phyloP scores from a whole-genome alignment of 345 rosid genomes.

The Linum tenue region DNA sequence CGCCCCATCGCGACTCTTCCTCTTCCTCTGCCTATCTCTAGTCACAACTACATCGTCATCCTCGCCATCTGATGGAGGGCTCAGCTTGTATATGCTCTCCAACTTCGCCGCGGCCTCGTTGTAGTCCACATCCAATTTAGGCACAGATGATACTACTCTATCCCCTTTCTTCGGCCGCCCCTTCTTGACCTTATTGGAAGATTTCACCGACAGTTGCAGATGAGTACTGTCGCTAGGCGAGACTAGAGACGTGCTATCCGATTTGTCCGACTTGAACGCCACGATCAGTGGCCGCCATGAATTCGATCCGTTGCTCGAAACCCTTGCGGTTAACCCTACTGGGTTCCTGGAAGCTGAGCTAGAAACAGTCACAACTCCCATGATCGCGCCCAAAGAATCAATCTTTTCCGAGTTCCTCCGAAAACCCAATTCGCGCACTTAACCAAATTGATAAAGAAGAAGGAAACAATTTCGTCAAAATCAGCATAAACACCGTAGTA shows the following conservation, averaged over 20 bases:
- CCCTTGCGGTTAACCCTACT: slow-evolving; percentile 40
- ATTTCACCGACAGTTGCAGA: no score
- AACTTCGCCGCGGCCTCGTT: slow-evolving; percentile 87
- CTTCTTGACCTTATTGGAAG: slow-evolving; percentile 24
- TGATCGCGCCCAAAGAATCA: slow-evolving; percentile 24
- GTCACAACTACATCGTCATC: slow-evolving; percentile 18
- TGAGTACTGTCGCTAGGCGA: slow-evolving; percentile 22
- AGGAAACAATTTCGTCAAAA: not conserved
- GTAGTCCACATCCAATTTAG: slow-evolving; percentile 55
- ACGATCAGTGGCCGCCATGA: slow-evolving; percentile 46
- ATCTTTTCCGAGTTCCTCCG: slow-evolving; percentile 1
- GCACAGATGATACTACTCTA: slow-evolving; percentile 23
- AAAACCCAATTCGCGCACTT: no score
- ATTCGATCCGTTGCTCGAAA: slow-evolving; percentile 30
- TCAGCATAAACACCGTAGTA: not conserved
- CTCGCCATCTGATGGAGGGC: slow-evolving; percentile 40
- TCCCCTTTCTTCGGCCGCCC: slow-evolving; percentile 36
- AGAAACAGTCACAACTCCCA: slow-evolving; percentile 85
- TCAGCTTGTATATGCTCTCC: slow-evolving; percentile 71
- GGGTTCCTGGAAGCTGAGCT: slow-evolving; percentile 74
- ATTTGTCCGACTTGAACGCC: slow-evolving; percentile 62
- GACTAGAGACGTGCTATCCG: slow-evolving; percentile 35
- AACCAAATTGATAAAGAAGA: slow-evolving; percentile 7
- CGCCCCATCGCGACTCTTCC: slow-evolving; percentile 29
- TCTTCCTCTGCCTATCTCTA: slow-evolving; percentile 35